Evolutionary conservation across 805 yeast species (phyloP).

Genomic region (Alloascoidea hylecoeti): DNA sequence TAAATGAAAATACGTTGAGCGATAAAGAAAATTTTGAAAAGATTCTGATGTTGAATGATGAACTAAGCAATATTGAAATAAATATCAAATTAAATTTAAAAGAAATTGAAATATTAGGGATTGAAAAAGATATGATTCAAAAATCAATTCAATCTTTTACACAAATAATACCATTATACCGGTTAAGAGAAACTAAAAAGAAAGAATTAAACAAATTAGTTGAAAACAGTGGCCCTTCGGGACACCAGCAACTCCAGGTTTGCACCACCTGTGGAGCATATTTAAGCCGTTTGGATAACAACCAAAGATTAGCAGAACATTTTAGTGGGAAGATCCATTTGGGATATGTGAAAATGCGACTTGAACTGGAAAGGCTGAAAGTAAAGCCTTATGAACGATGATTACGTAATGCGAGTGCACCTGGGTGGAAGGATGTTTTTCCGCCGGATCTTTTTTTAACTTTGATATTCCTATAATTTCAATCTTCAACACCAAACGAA

Average conservation of each 20-base stretch:
- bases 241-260: slow-evolving; percentile 83
- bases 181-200: slow-evolving; percentile 33
- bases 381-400: too few relatives aligned
- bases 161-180: background rate
- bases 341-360: slow-evolving; percentile 66
- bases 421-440: too few relatives aligned
- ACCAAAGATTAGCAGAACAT: slow-evolving; percentile 79
- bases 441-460: too few relatives aligned
- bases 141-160: slow-evolving; percentile 26
- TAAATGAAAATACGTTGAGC: slow-evolving; percentile 6
- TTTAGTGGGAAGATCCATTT: slow-evolving; percentile 79
- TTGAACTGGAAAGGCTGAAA: slow-evolving; percentile 1
- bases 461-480: too few relatives aligned
- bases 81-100: slow-evolving; percentile 52
- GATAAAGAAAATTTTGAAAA: slow-evolving; percentile 5
- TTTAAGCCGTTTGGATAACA: slow-evolving; percentile 73
- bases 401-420: too few relatives aligned
- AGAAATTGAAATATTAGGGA: slow-evolving; percentile 43
- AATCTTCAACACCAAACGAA: too few relatives aligned
- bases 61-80: slow-evolving; percentile 46
- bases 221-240: slow-evolving; percentile 69
- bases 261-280: slow-evolving; percentile 88
- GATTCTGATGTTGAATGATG: slow-evolving; percentile 37
- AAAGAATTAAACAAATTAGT: slow-evolving; percentile 43
- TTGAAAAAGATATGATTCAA: slow-evolving; percentile 31